Evolutionary conservation across 1,139 yeast species (phyloP).

Genomic region (Taiozyma sp.): DNA sequence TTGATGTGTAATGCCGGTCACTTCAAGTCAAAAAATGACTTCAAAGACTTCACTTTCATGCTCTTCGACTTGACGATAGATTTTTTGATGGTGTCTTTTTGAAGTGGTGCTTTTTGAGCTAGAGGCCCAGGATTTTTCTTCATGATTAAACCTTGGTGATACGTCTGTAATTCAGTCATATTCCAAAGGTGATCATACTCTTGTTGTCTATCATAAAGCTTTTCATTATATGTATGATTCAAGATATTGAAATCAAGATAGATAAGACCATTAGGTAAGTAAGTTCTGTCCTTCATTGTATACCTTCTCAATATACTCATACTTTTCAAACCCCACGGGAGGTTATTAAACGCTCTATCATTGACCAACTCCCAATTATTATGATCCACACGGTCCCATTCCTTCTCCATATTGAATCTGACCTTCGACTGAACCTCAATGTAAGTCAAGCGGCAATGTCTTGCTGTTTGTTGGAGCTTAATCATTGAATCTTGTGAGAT

Average conservation of each 20-base stretch:
- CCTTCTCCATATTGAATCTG: constrained; percentile 8
- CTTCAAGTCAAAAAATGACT: constrained; percentile 10
- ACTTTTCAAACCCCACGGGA: constrained; percentile 17
- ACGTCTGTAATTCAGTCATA: constrained; percentile 6
- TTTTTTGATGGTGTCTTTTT: not conserved
- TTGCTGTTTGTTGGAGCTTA: constrained; percentile 14
- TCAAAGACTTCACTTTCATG: constrained; percentile 5
- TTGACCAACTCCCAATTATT: constrained; percentile 11
- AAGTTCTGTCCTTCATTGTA: constrained; percentile 3
- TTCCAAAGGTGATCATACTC: constrained; percentile 19
- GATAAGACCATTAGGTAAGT: not conserved
- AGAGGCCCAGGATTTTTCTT: constrained; percentile 4
- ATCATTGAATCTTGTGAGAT: constrained; percentile 11
- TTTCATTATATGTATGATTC: constrained; percentile 6
- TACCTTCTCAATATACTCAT: constrained; percentile 8
- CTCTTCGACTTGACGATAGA: not conserved
- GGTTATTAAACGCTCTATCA: constrained; percentile 5
- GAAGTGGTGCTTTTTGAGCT: not conserved
- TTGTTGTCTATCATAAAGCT: not conserved
- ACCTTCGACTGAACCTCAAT: constrained; percentile 12
- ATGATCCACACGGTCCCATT: constrained; percentile 15
- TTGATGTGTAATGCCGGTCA: not conserved
- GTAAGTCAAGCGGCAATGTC: constrained; percentile 11
- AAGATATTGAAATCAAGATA: constrained; percentile 19
- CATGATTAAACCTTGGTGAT: constrained; percentile 2